Percentiles rank a stretch among this genome's conserved stretches.
Evolutionary conservation across 1,139 yeast genomes (phyloP).

Genomic region (Kodamaea plutei): DNA sequence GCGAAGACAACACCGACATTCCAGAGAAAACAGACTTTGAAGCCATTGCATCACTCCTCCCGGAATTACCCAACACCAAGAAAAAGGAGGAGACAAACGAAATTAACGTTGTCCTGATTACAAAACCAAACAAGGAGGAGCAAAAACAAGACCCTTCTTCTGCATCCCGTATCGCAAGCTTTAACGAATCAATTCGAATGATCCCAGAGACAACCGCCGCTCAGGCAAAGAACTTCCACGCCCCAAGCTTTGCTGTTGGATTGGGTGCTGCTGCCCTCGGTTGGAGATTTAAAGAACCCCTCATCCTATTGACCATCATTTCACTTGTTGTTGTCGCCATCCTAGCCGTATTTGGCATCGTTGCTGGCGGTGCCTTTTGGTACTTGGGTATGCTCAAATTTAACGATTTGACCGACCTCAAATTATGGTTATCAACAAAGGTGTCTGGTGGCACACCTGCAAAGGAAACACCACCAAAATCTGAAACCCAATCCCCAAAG

Average conservation of each 20-base stretch:
- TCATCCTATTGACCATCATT: conserved; percentile 3
- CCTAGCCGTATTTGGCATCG: conserved; percentile 20
- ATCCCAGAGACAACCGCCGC: neutral
- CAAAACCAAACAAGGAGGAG: too few relatives aligned
- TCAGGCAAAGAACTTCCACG: conserved; percentile 18
- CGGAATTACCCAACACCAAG: neutral
- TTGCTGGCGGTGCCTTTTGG: conserved; percentile 27
- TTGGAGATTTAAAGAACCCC: conserved; percentile 12
- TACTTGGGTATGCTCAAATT: conserved; percentile 28
- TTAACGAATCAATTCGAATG: neutral
- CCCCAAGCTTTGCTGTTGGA: conserved; percentile 34
- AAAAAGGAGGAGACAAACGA: neutral
- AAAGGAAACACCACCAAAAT: neutral
- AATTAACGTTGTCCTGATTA: too few relatives aligned
- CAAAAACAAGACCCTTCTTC: too few relatives aligned
- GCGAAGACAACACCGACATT: conserved; percentile 2
- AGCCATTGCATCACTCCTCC: neutral
- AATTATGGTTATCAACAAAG: conserved; percentile 2
- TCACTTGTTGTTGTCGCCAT: conserved; percentile 5
- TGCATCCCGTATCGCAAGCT: neutral
- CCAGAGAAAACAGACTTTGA: neutral
- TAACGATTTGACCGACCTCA: conserved; percentile 17
- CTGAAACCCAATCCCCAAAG: neutral
- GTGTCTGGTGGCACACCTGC: neutral
- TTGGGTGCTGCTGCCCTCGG: conserved; percentile 19